Evolutionary conservation across 768 basidiomycete species (phyloP).

Genomic region (Rickenella mellea): DNA sequence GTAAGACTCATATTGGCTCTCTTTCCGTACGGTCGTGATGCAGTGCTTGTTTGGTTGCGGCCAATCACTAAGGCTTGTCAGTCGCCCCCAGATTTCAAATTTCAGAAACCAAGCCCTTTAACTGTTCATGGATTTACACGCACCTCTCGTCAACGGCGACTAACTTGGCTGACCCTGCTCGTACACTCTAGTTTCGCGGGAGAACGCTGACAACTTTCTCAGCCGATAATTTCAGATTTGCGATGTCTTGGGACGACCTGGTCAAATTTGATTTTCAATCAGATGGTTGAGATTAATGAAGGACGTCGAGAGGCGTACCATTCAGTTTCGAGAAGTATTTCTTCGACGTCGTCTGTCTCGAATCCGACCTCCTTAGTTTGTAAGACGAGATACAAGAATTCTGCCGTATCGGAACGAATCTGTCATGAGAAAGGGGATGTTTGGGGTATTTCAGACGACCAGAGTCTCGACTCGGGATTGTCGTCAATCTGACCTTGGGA

Average conservation of each 20-base stretch:
- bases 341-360: constrained; percentile 60
- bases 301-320: constrained; percentile 43
- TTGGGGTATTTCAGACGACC: constrained; percentile 1
- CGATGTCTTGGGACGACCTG: constrained; percentile 41
- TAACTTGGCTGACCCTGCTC: neutral
- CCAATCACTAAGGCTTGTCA: too few relatives aligned
- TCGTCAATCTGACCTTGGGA: constrained; percentile 55
- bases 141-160: too few relatives aligned
- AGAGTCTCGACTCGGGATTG: too few relatives aligned
- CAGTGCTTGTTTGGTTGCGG: too few relatives aligned
- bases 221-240: constrained; percentile 29
- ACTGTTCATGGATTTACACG: too few relatives aligned
- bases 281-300: too few relatives aligned
- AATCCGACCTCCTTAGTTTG: constrained; percentile 59
- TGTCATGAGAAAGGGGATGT: constrained; percentile 20
- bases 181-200: constrained; percentile 4
- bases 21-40: too few relatives aligned
- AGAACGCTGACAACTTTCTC: constrained; percentile 31
- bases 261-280: constrained; percentile 16
- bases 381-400: constrained; percentile 70
- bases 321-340: constrained; percentile 69
- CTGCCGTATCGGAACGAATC: constrained; percentile 76
- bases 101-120: too few relatives aligned
- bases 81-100: too few relatives aligned
- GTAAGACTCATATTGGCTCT: too few relatives aligned